These are phyloP conservation scores for Cytospora piceicola DNA, from an alignment of 2,329 filamentous ascomycete genomes.

Conservation along the genomic window DNA sequence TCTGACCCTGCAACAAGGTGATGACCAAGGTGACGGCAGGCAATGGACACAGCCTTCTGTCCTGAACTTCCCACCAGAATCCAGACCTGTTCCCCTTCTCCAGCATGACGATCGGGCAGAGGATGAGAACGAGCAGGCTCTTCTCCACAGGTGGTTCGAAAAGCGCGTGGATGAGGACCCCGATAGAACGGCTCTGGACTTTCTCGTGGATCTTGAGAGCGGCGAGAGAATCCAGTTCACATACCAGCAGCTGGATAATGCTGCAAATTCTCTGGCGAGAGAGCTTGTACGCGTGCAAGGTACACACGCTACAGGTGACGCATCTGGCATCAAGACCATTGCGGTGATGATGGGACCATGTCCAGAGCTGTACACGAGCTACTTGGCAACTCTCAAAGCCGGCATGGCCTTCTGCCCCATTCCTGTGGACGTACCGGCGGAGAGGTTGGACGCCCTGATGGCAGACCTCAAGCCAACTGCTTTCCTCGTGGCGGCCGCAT, in stretches of 20 bases:
- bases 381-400: slow-evolving; percentile 42
- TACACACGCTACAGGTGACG: slow-evolving; percentile 9
- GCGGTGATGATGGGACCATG: slow-evolving; percentile 34
- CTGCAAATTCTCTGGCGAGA: slow-evolving; percentile 17
- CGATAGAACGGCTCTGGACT: slow-evolving; percentile 15
- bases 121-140: neutral
- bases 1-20: slow-evolving; percentile 8
- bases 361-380: slow-evolving; percentile 44
- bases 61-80: slow-evolving; percentile 18
- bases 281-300: slow-evolving; percentile 9
- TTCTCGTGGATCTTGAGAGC: slow-evolving; percentile 17
- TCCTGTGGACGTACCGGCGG: slow-evolving; percentile 41
- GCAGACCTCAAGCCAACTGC: slow-evolving; percentile 36
- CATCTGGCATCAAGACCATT: slow-evolving; percentile 16
- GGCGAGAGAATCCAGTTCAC: slow-evolving; percentile 12
- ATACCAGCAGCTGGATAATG: slow-evolving; percentile 20
- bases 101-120: neutral
- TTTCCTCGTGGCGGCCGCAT: slow-evolving; percentile 32
- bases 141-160: slow-evolving; percentile 20
- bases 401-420: slow-evolving; percentile 44
- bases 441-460: slow-evolving; percentile 37
- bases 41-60: slow-evolving; percentile 22
- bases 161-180: slow-evolving; percentile 18
- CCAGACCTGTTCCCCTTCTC: slow-evolving; percentile 3
- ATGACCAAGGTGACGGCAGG: neutral